A percentile compares a stretch with the other conserved stretches of the same genome.
Evolutionary conservation across 2,329 filamentous ascomycete genomes (phyloP).

Genomic region (Sphaerulina musiva): DNA sequence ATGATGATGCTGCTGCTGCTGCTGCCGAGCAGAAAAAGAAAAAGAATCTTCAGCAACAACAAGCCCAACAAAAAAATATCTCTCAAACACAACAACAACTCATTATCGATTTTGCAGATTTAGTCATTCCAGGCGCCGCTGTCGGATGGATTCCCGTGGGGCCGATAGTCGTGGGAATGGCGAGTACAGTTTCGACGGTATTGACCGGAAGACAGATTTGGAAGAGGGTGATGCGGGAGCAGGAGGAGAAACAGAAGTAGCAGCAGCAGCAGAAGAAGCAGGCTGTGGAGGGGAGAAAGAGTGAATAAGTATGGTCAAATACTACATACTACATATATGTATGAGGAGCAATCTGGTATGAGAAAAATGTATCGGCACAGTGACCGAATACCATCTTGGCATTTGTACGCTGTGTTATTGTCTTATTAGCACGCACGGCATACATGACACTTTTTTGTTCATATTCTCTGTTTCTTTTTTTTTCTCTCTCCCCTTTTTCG

Average conservation of each 20-base stretch:
- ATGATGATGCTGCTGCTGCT: too few relatives aligned
- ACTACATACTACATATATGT: slow-evolving; percentile 11
- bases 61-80: too few relatives aligned
- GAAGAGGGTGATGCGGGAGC: slow-evolving; percentile 31
- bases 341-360: slow-evolving; percentile 19
- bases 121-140: slow-evolving; percentile 54
- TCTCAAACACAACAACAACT: slow-evolving; percentile 33
- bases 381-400: slow-evolving; percentile 25
- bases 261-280: not conserved
- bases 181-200: slow-evolving; percentile 57
- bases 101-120: slow-evolving; percentile 54
- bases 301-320: too few relatives aligned
- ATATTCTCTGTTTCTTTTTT: too few relatives aligned
- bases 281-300: too few relatives aligned
- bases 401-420: slow-evolving; percentile 16
- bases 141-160: slow-evolving; percentile 55
- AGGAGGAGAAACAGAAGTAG: not conserved
- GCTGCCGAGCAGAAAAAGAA: too few relatives aligned
- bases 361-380: slow-evolving; percentile 20
- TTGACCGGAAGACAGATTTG: slow-evolving; percentile 57
- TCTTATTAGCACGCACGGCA: too few relatives aligned
- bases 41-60: too few relatives aligned
- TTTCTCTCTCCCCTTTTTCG: too few relatives aligned
- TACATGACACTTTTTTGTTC: too few relatives aligned
- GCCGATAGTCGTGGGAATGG: slow-evolving; percentile 49